Base-by-base conservation (phyloP, 2,329 filamentous ascomycete genomes). In the Fusarium sp. region DNA sequence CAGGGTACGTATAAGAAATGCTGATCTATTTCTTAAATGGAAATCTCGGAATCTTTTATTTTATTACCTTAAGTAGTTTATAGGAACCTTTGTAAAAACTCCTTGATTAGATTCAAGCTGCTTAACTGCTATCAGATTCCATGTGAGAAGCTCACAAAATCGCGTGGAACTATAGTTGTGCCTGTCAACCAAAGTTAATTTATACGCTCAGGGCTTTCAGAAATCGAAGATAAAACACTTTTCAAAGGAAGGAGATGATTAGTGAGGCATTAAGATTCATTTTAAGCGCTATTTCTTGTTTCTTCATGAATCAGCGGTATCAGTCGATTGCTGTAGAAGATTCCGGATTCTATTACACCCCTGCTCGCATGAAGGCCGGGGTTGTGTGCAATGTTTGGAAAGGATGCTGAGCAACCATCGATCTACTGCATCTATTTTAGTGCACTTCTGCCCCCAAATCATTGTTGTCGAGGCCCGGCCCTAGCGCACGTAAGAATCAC, bases 381-480 rank as follows among this genome's bases (percentile, higher is more conserved):
- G 29, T 57, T 49, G 38, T 4, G 25, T 9, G 17, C 31, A 27
- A 31, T 25, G 12, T 56, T 35, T 27, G 22, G 38, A 17, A 20
- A 46, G 53, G 29, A 56, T 56, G 29, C n/a, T 4, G 29, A 35
- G 29, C 39, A 45, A 36, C 25, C 31, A 29, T 15, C 18, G 20
- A 27, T 57, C 44, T 56, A 12, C 38, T 33, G 36, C 12, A 36
- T 27, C 55, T 61, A 56, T 57, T 61, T 61, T 45, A 45, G 39
- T 57, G 49, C 49, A 38, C 31, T 14, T 36, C 18, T n/a, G 31
- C 38, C 57, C 38, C 38, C 44, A 65, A 42, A 66, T 50, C 33
- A 66, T 31, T 14, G 31, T 29, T 54, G 38, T 42, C 25, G 64
- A 63, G 65, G 56, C 65, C 66, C 59, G 46, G 46, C 27, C 66